Conservation (phyloP, 2,329 filamentous ascomycete genomes). For the Chaetomiaceae sp. region DNA sequence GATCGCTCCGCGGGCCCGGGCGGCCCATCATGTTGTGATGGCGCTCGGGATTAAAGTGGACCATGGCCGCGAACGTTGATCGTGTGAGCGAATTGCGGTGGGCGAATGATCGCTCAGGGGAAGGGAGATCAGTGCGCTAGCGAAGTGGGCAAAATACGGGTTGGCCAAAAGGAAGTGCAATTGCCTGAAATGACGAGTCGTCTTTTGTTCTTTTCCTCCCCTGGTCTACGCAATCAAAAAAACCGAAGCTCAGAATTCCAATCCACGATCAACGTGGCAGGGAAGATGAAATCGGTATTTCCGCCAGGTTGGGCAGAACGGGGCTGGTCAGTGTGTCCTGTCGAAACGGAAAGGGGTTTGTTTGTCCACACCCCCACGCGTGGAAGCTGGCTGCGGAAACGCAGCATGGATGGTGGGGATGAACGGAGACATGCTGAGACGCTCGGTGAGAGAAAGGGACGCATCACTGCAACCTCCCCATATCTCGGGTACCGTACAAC, state of each 20-base stretch:
- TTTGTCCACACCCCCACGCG: background rate
- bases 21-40: slow-evolving; percentile 1
- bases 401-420: background rate
- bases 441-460: slow-evolving; percentile 14
- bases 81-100: background rate
- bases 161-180: background rate
- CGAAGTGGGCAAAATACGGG: background rate
- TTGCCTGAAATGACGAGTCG: slow-evolving; percentile 9
- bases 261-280: too few species aligned
- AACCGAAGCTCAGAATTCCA: too few species aligned
- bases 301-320: background rate
- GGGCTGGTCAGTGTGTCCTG: background rate
- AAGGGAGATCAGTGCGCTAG: slow-evolving; percentile 14
- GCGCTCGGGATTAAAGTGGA: slow-evolving; percentile 13
- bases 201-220: too few species aligned
- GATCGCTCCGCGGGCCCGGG: slow-evolving; percentile 16
- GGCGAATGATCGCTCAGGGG: slow-evolving; percentile 3
- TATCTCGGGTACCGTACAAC: background rate
- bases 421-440: slow-evolving; percentile 4
- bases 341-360: background rate
- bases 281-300: background rate
- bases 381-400: background rate
- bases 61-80: slow-evolving; percentile 7
- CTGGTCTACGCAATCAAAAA: too few species aligned
- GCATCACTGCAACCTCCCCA: background rate